Base-by-base conservation (phyloP, 2,329 filamentous ascomycete species). In the Coniochaeta ligniaria region DNA sequence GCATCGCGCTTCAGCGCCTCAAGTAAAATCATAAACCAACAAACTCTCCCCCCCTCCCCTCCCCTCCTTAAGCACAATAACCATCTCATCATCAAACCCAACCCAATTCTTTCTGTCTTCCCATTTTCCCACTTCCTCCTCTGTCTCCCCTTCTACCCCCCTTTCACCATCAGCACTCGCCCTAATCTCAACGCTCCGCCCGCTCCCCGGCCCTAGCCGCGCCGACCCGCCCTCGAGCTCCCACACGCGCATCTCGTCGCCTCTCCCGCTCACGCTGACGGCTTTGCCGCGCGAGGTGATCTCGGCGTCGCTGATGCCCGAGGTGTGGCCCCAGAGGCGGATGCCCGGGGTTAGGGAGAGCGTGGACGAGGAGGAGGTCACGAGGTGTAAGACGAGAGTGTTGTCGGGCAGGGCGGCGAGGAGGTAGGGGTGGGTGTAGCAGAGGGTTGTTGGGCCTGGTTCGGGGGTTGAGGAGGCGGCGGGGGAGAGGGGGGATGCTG, bases 291-390 rank as follows among this genome's bases (percentile, higher is more conserved):
- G 85, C 52, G 89, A 85, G 20, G 90, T 93, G 60, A 96, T 91
- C 68, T 96, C 88, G 8, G 91, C 92, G 35, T 91, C 88, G 57
- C 90, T 91, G 36, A 97, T 91, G 3, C 90, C 91, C 1, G 92
- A 96, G 0, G 93, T 96, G 70, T 96, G 93, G 8, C 93, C 93
- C 90, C 91, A 96, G 6, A 97, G 83, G 31, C 91, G 83, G 64
- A 87, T 88, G 1, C 90, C 91, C 0, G 85, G 76, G 41, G 89
- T 88, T 60, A 97, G 87, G 1, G 83, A 84, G 1, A 96, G 79
- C 0, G 79, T 76, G 0, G 84, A 80, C 1, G 84, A 76, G 3
- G 83, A 91, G 0, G 92, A 94, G 4, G 85, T 91, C 66, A 94
- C 91, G 35, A 96, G 80, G 69, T 95, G 90, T 36, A 96, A 78